phyloP scores from a whole-genome alignment of 2,329 filamentous ascomycete genomes.

The Arthrobotrys pseudoclavata region DNA sequence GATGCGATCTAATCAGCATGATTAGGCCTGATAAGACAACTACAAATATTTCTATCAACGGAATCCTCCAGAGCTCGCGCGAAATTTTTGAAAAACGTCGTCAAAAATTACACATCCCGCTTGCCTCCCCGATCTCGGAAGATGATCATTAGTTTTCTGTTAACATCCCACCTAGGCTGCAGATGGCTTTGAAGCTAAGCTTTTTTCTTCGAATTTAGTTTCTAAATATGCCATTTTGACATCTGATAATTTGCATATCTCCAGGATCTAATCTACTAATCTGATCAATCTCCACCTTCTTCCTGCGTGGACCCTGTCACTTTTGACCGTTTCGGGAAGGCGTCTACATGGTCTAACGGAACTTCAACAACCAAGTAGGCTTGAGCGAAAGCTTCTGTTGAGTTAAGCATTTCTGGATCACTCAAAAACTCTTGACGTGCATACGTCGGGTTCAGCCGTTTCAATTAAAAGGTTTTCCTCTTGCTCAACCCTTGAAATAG shows the following conservation, averaged over 20 bases:
- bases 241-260: slow-evolving; percentile 37
- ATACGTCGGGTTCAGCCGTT: slow-evolving; percentile 27
- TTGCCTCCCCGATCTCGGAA: slow-evolving; percentile 28
- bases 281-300: slow-evolving; percentile 34
- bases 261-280: slow-evolving; percentile 34
- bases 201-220: background rate
- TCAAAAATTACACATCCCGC: slow-evolving; percentile 7
- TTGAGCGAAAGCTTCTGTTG: slow-evolving; percentile 46
- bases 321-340: slow-evolving; percentile 28
- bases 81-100: background rate
- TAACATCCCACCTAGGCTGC: slow-evolving; percentile 30
- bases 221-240: slow-evolving; percentile 8
- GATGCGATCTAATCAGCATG: slow-evolving; percentile 39
- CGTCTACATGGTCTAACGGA: slow-evolving; percentile 6
- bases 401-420: slow-evolving; percentile 35
- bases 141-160: slow-evolving; percentile 10
- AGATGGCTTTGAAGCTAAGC: slow-evolving; percentile 5
- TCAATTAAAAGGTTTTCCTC: background rate
- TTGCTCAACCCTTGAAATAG: background rate
- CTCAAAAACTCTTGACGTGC: slow-evolving; percentile 19
- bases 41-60: background rate
- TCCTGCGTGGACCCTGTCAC: slow-evolving; percentile 15
- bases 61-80: background rate
- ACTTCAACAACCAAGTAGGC: slow-evolving; percentile 41
- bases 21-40: slow-evolving; percentile 46